Evolutionary conservation across 2,329 filamentous ascomycete genomes (phyloP).

Genomic region (Penicillium sp.): DNA sequence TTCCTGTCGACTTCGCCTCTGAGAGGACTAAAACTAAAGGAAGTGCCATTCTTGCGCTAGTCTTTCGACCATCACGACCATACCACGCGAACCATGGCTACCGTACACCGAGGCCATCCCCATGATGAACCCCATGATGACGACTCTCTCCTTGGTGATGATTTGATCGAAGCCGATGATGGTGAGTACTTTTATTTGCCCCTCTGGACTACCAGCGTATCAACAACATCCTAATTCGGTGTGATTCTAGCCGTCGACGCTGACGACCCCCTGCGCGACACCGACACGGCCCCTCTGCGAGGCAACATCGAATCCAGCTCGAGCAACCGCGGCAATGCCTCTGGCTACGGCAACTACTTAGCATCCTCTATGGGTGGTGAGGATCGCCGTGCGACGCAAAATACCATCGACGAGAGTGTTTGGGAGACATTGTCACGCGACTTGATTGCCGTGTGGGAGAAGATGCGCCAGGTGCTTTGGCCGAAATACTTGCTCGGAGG

Average conservation of each 20-base stretch:
- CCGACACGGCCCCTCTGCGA: conserved; percentile 74
- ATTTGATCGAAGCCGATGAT: conserved; percentile 77
- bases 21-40: not conserved
- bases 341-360: conserved; percentile 74
- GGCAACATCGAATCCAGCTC: conserved; percentile 73
- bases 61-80: conserved; percentile 2
- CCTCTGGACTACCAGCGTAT: not conserved
- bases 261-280: conserved; percentile 74
- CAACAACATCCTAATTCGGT: not conserved
- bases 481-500: conserved; percentile 86
- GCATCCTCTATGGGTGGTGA: conserved; percentile 89
- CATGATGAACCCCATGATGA: conserved; percentile 62
- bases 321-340: conserved; percentile 48
- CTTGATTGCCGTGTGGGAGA: conserved; percentile 90
- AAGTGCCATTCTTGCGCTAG: conserved; percentile 19
- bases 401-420: conserved; percentile 95
- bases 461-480: conserved; percentile 96
- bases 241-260: conserved; percentile 72
- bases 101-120: conserved; percentile 44
- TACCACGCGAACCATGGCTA: conserved; percentile 35
- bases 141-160: conserved; percentile 64
- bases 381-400: conserved; percentile 82
- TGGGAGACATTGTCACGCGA: conserved; percentile 97
- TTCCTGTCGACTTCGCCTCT: conserved; percentile 9
- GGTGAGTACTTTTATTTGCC: conserved; percentile 50